A percentile compares a stretch with the other conserved stretches of the same genome.
These are phyloP conservation scores for Ustilago curta DNA, from an alignment of 1,284 basidiomycete species.

Conservation along the genomic window DNA sequence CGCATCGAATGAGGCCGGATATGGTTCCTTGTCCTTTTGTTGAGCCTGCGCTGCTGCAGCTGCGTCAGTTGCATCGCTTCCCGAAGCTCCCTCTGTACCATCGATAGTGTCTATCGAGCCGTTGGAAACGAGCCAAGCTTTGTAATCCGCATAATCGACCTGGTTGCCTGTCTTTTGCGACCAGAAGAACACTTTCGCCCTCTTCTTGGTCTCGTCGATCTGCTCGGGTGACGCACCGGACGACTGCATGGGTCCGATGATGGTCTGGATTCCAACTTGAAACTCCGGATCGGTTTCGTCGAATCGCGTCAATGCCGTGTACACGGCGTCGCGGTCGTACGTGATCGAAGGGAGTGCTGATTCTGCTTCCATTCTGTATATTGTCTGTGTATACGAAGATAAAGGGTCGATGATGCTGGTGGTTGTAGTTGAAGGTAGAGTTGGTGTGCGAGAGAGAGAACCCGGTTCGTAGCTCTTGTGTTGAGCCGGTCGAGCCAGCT, in stretches of 20 bases:
- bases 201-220: constrained; percentile 42
- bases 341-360: constrained; percentile 23
- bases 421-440: neutral
- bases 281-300: constrained; percentile 41
- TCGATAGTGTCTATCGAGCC: neutral
- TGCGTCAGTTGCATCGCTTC: neutral
- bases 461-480: constrained; percentile 11
- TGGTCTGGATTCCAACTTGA: constrained; percentile 54
- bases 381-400: neutral
- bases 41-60: neutral
- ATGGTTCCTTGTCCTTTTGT: constrained; percentile 43
- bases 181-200: constrained; percentile 56
- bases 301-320: constrained; percentile 32
- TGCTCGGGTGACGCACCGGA: constrained; percentile 45
- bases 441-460: neutral
- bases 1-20: constrained; percentile 64
- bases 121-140: constrained; percentile 28
- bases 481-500: constrained; percentile 13
- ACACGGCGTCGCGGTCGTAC: constrained; percentile 41
- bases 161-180: constrained; percentile 40
- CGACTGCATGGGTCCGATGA: constrained; percentile 46
- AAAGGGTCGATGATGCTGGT: neutral
- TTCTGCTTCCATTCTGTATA: constrained; percentile 20
- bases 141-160: constrained; percentile 45
- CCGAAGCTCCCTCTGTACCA: neutral